Conservation (phyloP, 1,284 basidiomycete species). For the Ganoderma lucidum region DNA sequence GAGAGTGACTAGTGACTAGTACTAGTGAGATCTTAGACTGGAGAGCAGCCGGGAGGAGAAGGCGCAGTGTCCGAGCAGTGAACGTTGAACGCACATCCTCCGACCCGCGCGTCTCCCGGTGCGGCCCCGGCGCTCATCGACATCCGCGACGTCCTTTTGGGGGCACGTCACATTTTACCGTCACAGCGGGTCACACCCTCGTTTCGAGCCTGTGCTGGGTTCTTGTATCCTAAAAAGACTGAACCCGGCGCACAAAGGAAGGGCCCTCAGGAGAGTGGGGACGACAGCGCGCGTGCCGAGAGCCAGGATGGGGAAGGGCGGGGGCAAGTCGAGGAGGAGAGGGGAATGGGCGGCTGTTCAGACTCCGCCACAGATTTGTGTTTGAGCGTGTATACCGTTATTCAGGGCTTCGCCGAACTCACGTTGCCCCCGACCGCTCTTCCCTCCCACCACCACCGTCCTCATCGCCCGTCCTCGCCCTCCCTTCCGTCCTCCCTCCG, state of each 20-base stretch:
- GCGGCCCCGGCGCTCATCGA: slow-evolving; percentile 7
- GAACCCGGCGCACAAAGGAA: no score
- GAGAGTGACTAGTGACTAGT: not conserved
- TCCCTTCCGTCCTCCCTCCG: slow-evolving; percentile 32
- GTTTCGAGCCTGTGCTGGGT: not conserved
- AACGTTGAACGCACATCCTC: slow-evolving; percentile 10
- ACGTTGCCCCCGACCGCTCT: slow-evolving; percentile 38
- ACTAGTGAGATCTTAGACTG: no score
- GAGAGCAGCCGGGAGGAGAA: slow-evolving; percentile 9
- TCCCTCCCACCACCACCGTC: slow-evolving; percentile 41
- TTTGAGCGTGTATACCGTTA: slow-evolving; percentile 39
- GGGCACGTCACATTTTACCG: slow-evolving; percentile 29
- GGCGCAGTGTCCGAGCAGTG: slow-evolving; percentile 10
- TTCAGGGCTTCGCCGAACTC: slow-evolving; percentile 38
- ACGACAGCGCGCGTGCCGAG: not conserved
- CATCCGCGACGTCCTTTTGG: slow-evolving; percentile 14
- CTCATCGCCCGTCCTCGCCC: slow-evolving; percentile 31
- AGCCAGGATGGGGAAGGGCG: not conserved
- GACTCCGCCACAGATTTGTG: slow-evolving; percentile 39
- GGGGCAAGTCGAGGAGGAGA: slow-evolving; percentile 9
- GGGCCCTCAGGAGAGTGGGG: not conserved
- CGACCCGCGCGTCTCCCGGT: slow-evolving; percentile 13
- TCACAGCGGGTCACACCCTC: slow-evolving; percentile 26
- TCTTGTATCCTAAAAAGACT: not conserved
- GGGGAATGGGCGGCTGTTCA: slow-evolving; percentile 27